Base-by-base conservation (phyloP, 2,329 filamentous ascomycete species). In the Arachnomyces sp. region DNA sequence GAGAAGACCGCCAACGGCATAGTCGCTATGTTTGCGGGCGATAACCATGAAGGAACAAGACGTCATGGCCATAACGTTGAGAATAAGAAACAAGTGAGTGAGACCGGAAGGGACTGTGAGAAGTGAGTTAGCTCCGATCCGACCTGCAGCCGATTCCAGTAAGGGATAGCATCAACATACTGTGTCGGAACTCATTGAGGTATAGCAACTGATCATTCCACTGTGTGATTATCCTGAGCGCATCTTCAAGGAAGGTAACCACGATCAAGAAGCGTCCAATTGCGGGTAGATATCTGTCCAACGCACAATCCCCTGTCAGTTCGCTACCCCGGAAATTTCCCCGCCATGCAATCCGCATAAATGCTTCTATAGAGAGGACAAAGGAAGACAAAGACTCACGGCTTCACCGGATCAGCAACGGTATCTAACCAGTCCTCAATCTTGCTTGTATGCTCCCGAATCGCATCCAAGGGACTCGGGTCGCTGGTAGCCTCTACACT, bases 211-310 rank as follows among this genome's bases (percentile, higher is more conserved):
- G 92, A 63, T 96, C 92, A 60, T 63, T 80, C 89, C 92, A 98
- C 79, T 98, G 92, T 52, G 92, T 98, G 55, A 96, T 73, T 66
- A 98, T 98, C 61, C 92, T 80, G 47, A 98, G 72, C 36, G 89
- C 87, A 71, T 98, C 92, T 67, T 98, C 92, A 54, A 98, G 74
- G 70, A 98, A 98, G 47, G 92, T 98, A 39, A 96, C 92, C 42
- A 98, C 92, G 54, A 98, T 98, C 52, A 98, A 69, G 67, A 96
- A 96, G 52, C 92, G 86, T 51, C 92, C 92, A 70, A 98, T 90
- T 50, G 86, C 87, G 43, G 92, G 92, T 33, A 98, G 76, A 62
- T 94, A 93, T 48, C 89, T 94, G 60, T 57, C 50, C 47, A 56
- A 51, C 47, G 43, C 53, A 45, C 49, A 49, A 51, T 50, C 51